phyloP scores from a whole-genome alignment of 164 flowering plant genomes.

The Saururus chinensis region DNA sequence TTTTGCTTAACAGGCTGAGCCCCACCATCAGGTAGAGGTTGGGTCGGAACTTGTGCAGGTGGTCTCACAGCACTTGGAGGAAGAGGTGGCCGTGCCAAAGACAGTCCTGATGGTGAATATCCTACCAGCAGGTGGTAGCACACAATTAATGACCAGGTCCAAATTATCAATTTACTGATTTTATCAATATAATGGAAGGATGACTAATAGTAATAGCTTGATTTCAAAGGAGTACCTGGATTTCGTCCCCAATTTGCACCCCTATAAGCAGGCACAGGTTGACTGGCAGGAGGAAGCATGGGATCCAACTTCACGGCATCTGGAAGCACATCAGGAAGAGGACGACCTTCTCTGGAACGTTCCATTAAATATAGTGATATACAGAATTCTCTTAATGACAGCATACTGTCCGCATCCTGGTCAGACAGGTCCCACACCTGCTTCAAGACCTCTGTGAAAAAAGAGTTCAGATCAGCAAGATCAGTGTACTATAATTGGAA shows the following conservation, averaged over 20 bases:
- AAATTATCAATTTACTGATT: background rate
- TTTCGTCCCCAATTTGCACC: conserved; percentile 49
- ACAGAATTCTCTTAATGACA: conserved; percentile 85
- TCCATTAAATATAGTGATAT: conserved; percentile 92
- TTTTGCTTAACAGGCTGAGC: conserved; percentile 43
- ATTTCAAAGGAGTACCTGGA: conserved; percentile 36
- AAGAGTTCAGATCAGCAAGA: conserved; percentile 6
- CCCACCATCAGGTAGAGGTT: conserved; percentile 25
- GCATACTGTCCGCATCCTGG: conserved; percentile 95
- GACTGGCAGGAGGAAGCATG: conserved; percentile 44
- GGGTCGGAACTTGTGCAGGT: conserved; percentile 29
- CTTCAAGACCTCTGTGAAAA: conserved; percentile 75
- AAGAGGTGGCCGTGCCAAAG: conserved; percentile 34
- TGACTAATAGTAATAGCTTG: background rate
- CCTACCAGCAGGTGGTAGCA: conserved; percentile 24
- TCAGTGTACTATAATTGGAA: conserved; percentile 2
- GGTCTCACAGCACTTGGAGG: conserved; percentile 42
- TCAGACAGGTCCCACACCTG: conserved; percentile 99
- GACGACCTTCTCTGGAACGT: conserved; percentile 80
- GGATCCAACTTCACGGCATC: conserved; percentile 54
- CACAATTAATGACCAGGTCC: background rate
- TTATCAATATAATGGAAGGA: background rate
- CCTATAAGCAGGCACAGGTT: conserved; percentile 37
- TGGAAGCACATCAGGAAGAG: conserved; percentile 78
- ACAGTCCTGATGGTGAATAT: conserved; percentile 37